Percentiles rank a stretch among this genome's conserved stretches.
phyloP scores from a whole-genome alignment of 352 stramenopile genomes.

The Phytopythium montanum region DNA sequence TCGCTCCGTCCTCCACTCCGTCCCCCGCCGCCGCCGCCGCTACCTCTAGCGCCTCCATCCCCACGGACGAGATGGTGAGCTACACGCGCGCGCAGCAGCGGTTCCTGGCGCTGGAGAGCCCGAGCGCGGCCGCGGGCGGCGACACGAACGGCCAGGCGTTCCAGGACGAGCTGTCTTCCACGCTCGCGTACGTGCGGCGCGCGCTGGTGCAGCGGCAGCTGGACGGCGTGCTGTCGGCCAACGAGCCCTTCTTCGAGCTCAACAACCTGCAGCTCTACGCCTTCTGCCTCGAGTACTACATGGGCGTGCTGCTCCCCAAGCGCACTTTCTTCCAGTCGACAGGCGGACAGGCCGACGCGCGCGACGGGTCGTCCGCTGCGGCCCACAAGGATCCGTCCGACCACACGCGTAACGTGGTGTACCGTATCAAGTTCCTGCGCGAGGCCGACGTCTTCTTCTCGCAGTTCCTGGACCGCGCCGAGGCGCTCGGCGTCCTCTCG shows the following conservation, averaged over 20 bases:
- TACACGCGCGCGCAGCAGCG: slow-evolving; percentile 36
- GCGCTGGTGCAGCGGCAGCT: slow-evolving; percentile 53
- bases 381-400: slow-evolving; percentile 41
- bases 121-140: slow-evolving; percentile 16
- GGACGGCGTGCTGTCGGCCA: slow-evolving; percentile 62
- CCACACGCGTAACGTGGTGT: slow-evolving; percentile 58
- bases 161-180: slow-evolving; percentile 37
- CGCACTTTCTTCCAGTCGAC: slow-evolving; percentile 60
- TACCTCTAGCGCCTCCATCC: too few relatives aligned
- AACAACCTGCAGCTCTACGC: slow-evolving; percentile 80
- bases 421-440: slow-evolving; percentile 59
- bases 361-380: slow-evolving; percentile 28
- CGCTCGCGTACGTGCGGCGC: slow-evolving; percentile 28
- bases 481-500: slow-evolving; percentile 54
- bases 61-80: slow-evolving; percentile 26
- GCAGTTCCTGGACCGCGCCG: slow-evolving; percentile 71
- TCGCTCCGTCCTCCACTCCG: neutral
- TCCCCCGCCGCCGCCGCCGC: neutral
- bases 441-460: slow-evolving; percentile 75
- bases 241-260: slow-evolving; percentile 80
- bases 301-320: slow-evolving; percentile 75
- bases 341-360: neutral
- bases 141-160: slow-evolving; percentile 43
- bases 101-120: slow-evolving; percentile 41
- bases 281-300: slow-evolving; percentile 78